Base-by-base conservation (phyloP, 2,329 filamentous ascomycete species). In the Coniochaeta sp. region DNA sequence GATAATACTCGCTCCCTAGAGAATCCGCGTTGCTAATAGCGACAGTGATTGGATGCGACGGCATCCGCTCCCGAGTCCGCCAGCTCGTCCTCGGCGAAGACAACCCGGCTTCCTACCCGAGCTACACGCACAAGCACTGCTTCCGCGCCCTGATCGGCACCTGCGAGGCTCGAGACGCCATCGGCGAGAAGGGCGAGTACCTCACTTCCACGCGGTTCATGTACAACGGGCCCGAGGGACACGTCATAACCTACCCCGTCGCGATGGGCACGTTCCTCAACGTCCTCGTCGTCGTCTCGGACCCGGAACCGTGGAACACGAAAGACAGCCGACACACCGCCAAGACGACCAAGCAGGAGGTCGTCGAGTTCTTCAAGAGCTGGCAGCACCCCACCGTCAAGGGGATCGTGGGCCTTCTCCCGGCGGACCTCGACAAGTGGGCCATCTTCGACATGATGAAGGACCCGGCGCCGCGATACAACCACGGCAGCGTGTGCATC, bases 91-190 rank as follows among this genome's bases (percentile, higher is more conserved):
- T 87, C 2, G 40, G 59, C 28, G 50, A 22, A 24, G 17, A 28
- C 32, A 30, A 58, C 34, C 66, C 75, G 16, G 28, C 61, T 1
- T 60, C 60, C 4, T 42, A 58, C 28, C 75, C 84, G 0, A 67
- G 73, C 1, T 89, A 85, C 67, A 80, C 79, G 1, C 74, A 79
- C 16, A 85, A 86, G 61, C 84, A 82, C 70, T 86, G 83, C 30
- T 89, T 85, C 69, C 77, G 87, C 9, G 81, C 82, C 0, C 69
- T 89, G 2, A 75, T 88, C 1, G 82, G 85, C 0, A 89, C 89
- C 79, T 69, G 77, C 1, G 69, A 77, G 17, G 84, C 83, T 0
- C 68, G 74, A 1, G 68, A 73, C 12, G 75, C 76, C 2, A 64
- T 88, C 2, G 17, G n/a, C 54, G n/a, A 38, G 17, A 16, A 36